These are phyloP conservation scores for Plasmodium coatneyi DNA, from an alignment of 169 alveolate genomes.

Conservation along the genomic window DNA sequence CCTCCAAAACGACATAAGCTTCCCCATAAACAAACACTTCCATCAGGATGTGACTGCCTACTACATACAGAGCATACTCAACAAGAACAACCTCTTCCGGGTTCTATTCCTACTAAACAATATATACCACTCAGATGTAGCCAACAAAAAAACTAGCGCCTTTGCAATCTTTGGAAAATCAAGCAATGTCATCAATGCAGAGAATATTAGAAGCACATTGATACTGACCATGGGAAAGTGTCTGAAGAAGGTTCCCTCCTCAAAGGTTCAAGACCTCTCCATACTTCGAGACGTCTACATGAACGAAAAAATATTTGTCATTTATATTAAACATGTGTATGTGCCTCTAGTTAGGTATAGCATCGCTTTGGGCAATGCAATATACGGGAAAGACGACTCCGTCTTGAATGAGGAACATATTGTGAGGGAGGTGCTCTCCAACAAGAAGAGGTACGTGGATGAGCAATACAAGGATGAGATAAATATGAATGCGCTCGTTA, in stretches of 20 bases:
- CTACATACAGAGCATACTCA: constrained; percentile 31
- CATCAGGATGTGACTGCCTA: constrained; percentile 30
- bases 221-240: constrained; percentile 55
- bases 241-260: constrained; percentile 9
- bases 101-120: constrained; percentile 32
- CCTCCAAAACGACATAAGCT: constrained; percentile 66
- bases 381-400: constrained; percentile 24
- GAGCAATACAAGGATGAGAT: constrained; percentile 8
- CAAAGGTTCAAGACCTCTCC: constrained; percentile 27
- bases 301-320: constrained; percentile 20
- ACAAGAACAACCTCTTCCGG: constrained; percentile 10
- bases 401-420: constrained; percentile 1
- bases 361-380: constrained; percentile 1
- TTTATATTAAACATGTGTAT: constrained; percentile 45
- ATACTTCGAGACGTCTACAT: constrained; percentile 4
- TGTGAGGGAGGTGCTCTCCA: constrained; percentile 10
- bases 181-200: constrained; percentile 77
- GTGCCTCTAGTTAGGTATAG: background rate
- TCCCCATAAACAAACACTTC: constrained; percentile 22
- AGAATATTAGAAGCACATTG: constrained; percentile 77
- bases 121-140: constrained; percentile 76
- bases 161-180: constrained; percentile 82
- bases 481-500: background rate
- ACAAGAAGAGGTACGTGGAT: constrained; percentile 13
- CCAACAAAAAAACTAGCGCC: constrained; percentile 79